Base-by-base conservation (phyloP, 768 basidiomycete genomes). In the Leccinum longicurvipes region DNA sequence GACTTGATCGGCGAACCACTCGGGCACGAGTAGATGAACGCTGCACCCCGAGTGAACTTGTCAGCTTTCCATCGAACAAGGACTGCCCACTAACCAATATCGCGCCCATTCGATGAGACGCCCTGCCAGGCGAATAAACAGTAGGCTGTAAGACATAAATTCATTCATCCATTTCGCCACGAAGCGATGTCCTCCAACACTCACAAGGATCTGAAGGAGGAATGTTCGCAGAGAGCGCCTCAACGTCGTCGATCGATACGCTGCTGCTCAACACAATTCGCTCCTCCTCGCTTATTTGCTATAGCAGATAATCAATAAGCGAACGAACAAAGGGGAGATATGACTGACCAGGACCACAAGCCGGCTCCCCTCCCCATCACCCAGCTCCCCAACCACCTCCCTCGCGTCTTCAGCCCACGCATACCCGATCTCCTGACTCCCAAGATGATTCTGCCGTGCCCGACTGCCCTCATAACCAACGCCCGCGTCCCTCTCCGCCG, bases 21-120 rank as follows among this genome's bases (percentile, higher is more conserved):
- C 0, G 95, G 95, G 69, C 95, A 98, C 19, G 89, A 89, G 72
- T 98, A 98, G 54, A 97, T 89, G 72, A 93, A 94, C 49, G 90
- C 89, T 93, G 59, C 7, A n/a, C 19, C 28, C 24, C 24, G 59
- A 29, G 47, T 54, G 39, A 47, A 47, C 14, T 24, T 4, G 47
- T 58, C 48, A 58, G 31, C 50, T 17, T 39, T 42, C 34, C 41
- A 19, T 29, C 39, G 31, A 32, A 31, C 7, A 39, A 12, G 25
- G 12, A 32, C 24, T 12, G 15, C 29, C 4, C 2, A 65, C 82
- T 59, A 53, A 91, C 90, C 74, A 55, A 91, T 80, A 54, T 88
- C 80, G 27, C 85, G 80, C 28, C 73, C 74, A 2, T 74, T 66
- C n/a, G 76, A 66, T 1, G 74, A 65, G 15, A 69, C 62, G 57